Conservation (phyloP, 2,329 filamentous ascomycete species). For the Chaetomiaceae sp. region DNA sequence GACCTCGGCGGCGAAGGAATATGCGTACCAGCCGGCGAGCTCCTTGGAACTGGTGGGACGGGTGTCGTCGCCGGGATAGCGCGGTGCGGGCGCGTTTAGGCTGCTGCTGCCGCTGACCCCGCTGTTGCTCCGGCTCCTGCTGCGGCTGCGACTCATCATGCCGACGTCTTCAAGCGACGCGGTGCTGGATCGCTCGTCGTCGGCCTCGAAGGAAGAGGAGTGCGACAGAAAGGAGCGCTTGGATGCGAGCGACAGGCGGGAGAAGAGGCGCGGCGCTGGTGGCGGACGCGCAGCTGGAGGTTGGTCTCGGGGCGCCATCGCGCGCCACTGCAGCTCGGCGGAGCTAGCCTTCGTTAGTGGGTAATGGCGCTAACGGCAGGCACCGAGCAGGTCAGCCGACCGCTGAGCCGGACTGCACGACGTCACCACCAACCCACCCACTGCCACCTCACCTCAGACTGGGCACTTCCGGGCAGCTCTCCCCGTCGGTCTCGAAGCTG, state of each 20-base stretch:
- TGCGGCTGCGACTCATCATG: constrained; percentile 33
- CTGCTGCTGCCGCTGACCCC: constrained; percentile 30
- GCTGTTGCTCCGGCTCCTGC: constrained; percentile 35
- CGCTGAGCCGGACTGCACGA: constrained; percentile 3
- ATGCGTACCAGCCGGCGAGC: constrained; percentile 90
- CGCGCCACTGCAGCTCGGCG: not conserved
- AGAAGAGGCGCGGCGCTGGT: constrained; percentile 43
- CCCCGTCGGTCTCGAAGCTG: not conserved
- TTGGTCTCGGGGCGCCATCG: constrained; percentile 36
- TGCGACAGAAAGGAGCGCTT: constrained; percentile 55
- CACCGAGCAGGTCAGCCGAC: constrained; percentile 9
- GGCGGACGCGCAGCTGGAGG: constrained; percentile 37
- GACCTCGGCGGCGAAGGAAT: constrained; percentile 93
- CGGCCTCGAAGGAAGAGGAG: constrained; percentile 62
- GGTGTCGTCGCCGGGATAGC: constrained; percentile 79
- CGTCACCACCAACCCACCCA: not conserved
- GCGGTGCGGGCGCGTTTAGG: constrained; percentile 37
- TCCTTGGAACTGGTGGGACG: constrained; percentile 84
- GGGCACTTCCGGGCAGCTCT: too few relatives aligned
- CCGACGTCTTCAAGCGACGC: constrained; percentile 25
- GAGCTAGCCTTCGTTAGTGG: constrained; percentile 3
- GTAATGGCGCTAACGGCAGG: constrained; percentile 8
- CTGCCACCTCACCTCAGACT: too few relatives aligned
- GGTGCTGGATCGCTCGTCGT: constrained; percentile 59
- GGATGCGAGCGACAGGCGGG: constrained; percentile 46